These are phyloP conservation scores for Raffaelea arxii DNA, from an alignment of 2,329 filamentous ascomycete species.

Conservation along the genomic window DNA sequence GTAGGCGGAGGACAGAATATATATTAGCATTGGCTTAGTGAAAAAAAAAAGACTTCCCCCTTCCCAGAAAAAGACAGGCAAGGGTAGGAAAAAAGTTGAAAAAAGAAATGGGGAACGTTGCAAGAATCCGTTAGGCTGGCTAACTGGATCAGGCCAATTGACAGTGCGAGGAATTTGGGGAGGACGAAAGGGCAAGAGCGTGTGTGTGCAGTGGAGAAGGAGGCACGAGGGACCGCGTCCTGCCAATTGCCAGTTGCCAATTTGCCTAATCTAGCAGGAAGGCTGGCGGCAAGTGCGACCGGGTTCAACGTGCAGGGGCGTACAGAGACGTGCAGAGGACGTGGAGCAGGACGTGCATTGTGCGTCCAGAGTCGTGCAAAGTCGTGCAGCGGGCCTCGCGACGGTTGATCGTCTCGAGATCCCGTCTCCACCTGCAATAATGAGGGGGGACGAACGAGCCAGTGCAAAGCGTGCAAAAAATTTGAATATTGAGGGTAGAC, in stretches of 20 bases:
- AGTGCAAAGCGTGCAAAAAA: no score
- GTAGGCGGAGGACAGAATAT: conserved; percentile 12
- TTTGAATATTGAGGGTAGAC: no score
- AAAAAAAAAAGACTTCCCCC: no score
- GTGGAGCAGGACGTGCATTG: no score
- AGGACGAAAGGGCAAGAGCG: background rate
- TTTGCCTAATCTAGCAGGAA: background rate
- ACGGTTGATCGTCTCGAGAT: no score
- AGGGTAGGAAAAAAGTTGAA: background rate
- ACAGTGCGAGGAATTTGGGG: background rate
- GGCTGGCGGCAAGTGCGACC: background rate
- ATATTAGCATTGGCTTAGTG: conserved; percentile 14
- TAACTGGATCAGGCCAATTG: background rate
- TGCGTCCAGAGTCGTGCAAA: no score
- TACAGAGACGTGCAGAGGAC: no score
- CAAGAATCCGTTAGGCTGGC: background rate
- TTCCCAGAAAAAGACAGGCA: no score
- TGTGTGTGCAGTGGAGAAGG: background rate
- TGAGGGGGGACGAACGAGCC: no score
- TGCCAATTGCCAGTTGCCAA: background rate
- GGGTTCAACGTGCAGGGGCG: no score
- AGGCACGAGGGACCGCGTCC: background rate
- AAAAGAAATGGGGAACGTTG: background rate
- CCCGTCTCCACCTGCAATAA: no score
- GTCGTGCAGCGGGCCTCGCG: no score